phyloP scores from a whole-genome alignment of 495 filamentous ascomycete species.

The Penicillium coprophilum region DNA sequence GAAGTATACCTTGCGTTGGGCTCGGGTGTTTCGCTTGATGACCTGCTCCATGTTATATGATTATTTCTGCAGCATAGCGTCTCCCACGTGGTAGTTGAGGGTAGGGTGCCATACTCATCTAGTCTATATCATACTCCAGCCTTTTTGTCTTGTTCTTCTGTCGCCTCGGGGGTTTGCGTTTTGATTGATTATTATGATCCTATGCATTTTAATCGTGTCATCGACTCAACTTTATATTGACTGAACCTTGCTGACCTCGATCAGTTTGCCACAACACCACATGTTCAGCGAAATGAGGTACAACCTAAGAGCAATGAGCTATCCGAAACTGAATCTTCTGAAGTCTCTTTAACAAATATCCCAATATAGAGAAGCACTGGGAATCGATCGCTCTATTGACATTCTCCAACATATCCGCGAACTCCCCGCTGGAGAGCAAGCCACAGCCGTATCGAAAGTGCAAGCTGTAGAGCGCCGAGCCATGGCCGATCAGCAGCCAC shows the following conservation, averaged over 20 bases:
- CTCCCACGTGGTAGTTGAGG: neutral
- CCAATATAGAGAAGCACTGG: slow-evolving; percentile 50
- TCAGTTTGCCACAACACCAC: slow-evolving; percentile 83
- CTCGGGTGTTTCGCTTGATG: neutral
- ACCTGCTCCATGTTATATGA: neutral
- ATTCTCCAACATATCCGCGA: slow-evolving; percentile 85
- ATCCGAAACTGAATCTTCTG: neutral
- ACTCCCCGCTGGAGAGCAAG: slow-evolving; percentile 62
- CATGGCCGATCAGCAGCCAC: slow-evolving; percentile 75
- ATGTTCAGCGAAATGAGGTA: slow-evolving; percentile 89
- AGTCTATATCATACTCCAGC: neutral
- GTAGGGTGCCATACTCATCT: neutral
- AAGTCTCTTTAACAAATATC: slow-evolving; percentile 2
- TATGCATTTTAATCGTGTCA: neutral
- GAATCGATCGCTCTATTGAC: slow-evolving; percentile 68
- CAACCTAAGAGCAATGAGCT: slow-evolving; percentile 25
- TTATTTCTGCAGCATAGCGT: neutral
- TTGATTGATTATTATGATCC: neutral
- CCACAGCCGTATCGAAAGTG: slow-evolving; percentile 68
- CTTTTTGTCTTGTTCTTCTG: neutral
- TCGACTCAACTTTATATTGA: neutral
- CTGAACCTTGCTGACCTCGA: slow-evolving; percentile 8
- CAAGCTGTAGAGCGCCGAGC: slow-evolving; percentile 74
- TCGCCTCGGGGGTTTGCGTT: no score
- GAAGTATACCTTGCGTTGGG: neutral